Base-by-base conservation (phyloP, 441 rosid genomes). In the Biscutella laevigata region DNA sequence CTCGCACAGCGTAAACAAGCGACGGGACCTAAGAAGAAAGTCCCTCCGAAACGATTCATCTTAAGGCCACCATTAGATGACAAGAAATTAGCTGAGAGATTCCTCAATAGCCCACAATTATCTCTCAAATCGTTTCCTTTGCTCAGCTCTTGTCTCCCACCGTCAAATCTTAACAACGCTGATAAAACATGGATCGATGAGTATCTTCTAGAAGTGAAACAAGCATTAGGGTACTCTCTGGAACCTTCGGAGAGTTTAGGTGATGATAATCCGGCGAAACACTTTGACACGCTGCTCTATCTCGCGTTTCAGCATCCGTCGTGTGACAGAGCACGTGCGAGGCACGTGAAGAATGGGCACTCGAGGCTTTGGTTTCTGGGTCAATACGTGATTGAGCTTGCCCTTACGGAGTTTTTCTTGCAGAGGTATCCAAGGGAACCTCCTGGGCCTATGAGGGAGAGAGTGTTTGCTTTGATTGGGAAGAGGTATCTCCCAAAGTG, bases 391-490 rank as follows among this genome's bases (percentile, higher is more conserved):
- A 73, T 91, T 59, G 98, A 88, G 74, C 61, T 91, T 77, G 87
- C 84, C 0, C 41, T 85, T 3, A 69, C 83, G 2, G 98, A 88
- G 77, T 82, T 59, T 73, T 85, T 83, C 73, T 45, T 91, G 77
- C 95, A 88, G 83, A 77, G 94, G 76, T 91, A 83, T 63, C 96
- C 95, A 5, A 81, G 98, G 70, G 95, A 91, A 13, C 77, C 83
- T 1, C 98, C 96, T 0, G 96, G 80, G 4, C 95, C 96, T 0
- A 67, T 91, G 82, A 79, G 98, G 77, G 96, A 91, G 71, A 84
- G 98, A 61, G 91, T 82, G 61, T 91, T 70, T 69, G 94, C 71
- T 50, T 74, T 91, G 83, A 82, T 88, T 59, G 98, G 98, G 64
- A 91, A 88, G 82, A 85, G 94, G 75, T 73, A 57, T 64, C 72